phyloP scores from a whole-genome alignment of 2,329 filamentous ascomycete species.

The Microsporum ferrugineum region DNA sequence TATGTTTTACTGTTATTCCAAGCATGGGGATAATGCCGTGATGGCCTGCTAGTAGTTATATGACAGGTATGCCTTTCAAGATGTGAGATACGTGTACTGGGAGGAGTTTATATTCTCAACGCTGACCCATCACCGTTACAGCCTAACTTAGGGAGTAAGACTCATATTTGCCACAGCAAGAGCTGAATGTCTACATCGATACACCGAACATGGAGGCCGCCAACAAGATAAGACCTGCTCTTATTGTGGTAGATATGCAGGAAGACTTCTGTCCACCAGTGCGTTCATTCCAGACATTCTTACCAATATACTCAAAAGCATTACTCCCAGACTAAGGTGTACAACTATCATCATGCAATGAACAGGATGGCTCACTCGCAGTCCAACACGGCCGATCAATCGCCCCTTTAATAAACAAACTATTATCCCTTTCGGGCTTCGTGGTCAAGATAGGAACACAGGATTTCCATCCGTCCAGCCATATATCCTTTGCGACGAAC shows the following conservation, averaged over 20 bases:
- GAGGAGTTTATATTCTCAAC: too few relatives aligned
- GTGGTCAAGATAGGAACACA: conserved; percentile 69
- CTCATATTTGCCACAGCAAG: background rate
- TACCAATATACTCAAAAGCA: background rate
- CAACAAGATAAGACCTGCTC: conserved; percentile 39
- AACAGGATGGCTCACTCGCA: conserved; percentile 69
- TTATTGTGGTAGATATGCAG: conserved; percentile 76
- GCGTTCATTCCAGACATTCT: conserved; percentile 26
- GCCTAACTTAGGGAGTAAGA: too few relatives aligned
- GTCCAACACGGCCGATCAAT: conserved; percentile 64
- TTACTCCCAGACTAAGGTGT: background rate
- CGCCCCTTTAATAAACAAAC: conserved; percentile 57
- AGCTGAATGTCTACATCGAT: background rate
- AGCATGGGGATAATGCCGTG: too few relatives aligned
- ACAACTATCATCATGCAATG: background rate
- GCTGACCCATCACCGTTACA: too few relatives aligned
- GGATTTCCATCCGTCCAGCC: conserved; percentile 74
- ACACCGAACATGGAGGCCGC: conserved; percentile 3
- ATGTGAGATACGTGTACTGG: too few relatives aligned
- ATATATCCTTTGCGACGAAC: conserved; percentile 81
- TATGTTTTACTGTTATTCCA: too few relatives aligned
- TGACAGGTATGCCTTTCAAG: too few relatives aligned
- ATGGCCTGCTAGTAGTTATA: too few relatives aligned
- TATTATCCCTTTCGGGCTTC: conserved; percentile 59
- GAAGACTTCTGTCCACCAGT: conserved; percentile 92